Evolutionary conservation across 352 stramenopile species (phyloP).

Genomic region (Globisporangium cederbergense): DNA sequence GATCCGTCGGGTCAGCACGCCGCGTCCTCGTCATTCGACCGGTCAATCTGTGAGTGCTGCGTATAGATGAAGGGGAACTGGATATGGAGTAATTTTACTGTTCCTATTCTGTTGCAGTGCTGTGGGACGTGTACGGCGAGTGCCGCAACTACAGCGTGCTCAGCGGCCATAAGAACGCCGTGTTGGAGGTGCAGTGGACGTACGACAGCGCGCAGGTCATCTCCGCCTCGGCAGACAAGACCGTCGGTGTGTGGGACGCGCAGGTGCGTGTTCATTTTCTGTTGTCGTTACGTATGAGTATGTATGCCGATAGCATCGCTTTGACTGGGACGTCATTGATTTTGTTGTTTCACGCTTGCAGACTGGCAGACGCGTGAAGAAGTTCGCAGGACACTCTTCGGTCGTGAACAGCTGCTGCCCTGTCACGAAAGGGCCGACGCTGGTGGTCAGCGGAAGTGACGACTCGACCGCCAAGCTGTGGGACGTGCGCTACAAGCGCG

Average conservation of each 20-base stretch:
- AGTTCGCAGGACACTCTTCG: constrained; percentile 73
- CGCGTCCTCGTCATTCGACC: constrained; percentile 72
- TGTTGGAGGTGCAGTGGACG: constrained; percentile 91
- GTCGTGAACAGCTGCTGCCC: constrained; percentile 92
- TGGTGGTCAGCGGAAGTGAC: constrained; percentile 90
- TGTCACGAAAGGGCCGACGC: constrained; percentile 73
- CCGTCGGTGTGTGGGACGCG: constrained; percentile 82
- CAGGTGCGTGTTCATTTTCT: constrained; percentile 23
- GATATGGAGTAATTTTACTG: neutral
- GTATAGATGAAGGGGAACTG: neutral
- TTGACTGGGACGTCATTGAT: neutral
- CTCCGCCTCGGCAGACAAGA: constrained; percentile 92
- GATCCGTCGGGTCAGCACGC: constrained; percentile 66
- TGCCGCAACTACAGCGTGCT: constrained; percentile 94
- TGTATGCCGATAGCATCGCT: neutral
- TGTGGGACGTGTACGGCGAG: constrained; percentile 90
- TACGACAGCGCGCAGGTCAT: constrained; percentile 86
- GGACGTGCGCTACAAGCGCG: constrained; percentile 81
- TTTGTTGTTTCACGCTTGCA: constrained; percentile 29
- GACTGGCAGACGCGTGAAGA: constrained; percentile 83
- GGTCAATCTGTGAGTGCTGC: constrained; percentile 45
- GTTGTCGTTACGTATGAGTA: neutral
- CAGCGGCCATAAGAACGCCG: constrained; percentile 94
- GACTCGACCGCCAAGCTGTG: constrained; percentile 89
- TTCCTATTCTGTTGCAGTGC: constrained; percentile 29